Evolutionary conservation across 176 grass and related monocot genomes (phyloP).

Genomic region (Phoenix dactylifera): DNA sequence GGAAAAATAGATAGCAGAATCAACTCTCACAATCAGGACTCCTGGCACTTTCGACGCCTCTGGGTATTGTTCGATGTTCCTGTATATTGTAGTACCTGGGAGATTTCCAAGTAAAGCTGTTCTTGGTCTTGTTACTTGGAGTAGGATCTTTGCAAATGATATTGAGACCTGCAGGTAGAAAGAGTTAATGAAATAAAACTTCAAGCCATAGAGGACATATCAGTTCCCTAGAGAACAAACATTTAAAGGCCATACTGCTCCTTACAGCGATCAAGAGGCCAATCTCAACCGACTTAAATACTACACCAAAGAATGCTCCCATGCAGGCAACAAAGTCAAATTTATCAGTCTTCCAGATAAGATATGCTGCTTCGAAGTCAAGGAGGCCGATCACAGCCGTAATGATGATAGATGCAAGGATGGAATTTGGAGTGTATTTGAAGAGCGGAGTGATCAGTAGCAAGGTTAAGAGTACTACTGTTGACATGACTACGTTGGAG

Average conservation of each 20-base stretch:
- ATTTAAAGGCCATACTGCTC: too few species aligned
- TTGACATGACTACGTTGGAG: background rate
- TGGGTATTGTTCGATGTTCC: constrained; percentile 11
- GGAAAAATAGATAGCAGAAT: constrained; percentile 16
- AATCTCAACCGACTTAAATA: background rate
- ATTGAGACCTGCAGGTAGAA: background rate
- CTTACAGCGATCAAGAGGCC: constrained; percentile 2
- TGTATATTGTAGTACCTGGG: constrained; percentile 1
- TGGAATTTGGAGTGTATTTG: constrained; percentile 7
- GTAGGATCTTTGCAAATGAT: constrained; percentile 11
- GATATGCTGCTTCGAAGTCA: background rate
- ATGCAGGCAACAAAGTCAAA: constrained; percentile 1
- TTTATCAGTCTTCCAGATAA: constrained; percentile 9
- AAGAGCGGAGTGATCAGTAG: background rate
- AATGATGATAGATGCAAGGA: constrained; percentile 5
- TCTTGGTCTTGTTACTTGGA: constrained; percentile 2
- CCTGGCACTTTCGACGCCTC: background rate
- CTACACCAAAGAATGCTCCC: constrained; percentile 4
- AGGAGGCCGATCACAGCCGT: constrained; percentile 1
- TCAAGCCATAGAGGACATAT: background rate
- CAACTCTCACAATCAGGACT: constrained; percentile 13
- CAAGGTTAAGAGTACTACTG: background rate
- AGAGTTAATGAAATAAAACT: background rate
- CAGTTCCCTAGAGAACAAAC: background rate
- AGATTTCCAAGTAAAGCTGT: constrained; percentile 5